Evolutionary conservation across 1,284 basidiomycete genomes (phyloP).

Genomic region (Trichosporon asahii): DNA sequence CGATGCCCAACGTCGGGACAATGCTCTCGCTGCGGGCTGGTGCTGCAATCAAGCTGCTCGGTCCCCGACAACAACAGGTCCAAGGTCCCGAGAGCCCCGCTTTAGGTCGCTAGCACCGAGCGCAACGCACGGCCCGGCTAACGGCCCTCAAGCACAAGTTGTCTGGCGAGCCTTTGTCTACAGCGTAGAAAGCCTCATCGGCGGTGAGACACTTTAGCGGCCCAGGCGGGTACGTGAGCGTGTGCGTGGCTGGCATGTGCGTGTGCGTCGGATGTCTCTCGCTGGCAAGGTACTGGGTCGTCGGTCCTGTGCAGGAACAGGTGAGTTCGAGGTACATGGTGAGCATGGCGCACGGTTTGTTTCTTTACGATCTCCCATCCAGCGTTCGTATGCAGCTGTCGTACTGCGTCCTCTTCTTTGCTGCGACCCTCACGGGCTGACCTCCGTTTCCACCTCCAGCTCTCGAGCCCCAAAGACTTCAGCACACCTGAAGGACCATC

Average conservation of each 20-base stretch:
- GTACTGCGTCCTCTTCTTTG: not conserved
- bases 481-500: too few relatives aligned
- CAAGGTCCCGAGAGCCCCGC: not conserved
- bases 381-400: not conserved
- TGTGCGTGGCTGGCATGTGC: not conserved
- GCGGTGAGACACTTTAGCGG: not conserved
- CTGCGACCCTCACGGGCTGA: too few relatives aligned
- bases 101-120: not conserved
- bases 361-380: not conserved
- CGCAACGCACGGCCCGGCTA: not conserved
- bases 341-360: not conserved
- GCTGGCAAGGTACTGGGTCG: not conserved
- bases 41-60: too few relatives aligned
- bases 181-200: not conserved
- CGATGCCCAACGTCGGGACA: not conserved
- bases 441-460: not conserved
- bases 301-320: not conserved
- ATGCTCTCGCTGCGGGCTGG: not conserved
- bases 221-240: not conserved
- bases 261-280: not conserved
- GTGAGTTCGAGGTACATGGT: not conserved
- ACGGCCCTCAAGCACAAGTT: not conserved
- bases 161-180: not conserved
- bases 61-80: too few relatives aligned
- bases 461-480: too few relatives aligned